A percentile compares a stretch with the other conserved stretches of the same genome.
phyloP scores from a whole-genome alignment of 345 rosid species.

The Adansonia digitata region DNA sequence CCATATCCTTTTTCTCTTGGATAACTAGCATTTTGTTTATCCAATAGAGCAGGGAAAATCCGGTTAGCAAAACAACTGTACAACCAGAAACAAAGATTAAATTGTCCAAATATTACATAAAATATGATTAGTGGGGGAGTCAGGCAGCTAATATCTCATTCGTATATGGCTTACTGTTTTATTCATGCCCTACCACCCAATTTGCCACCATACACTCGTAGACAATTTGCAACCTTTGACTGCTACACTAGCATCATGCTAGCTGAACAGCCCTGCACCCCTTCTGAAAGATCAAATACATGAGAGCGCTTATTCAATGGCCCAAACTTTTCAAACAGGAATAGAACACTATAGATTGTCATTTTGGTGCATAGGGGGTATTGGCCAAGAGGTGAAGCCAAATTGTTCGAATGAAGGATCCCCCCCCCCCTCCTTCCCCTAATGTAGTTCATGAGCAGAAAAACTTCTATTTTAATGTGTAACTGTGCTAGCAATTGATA shows the following conservation, averaged over 20 bases:
- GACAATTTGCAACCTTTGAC: neutral
- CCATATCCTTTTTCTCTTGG: neutral
- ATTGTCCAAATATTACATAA: neutral
- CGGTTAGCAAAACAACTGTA: neutral
- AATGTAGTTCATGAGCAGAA: neutral
- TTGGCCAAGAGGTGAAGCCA: conserved; percentile 2
- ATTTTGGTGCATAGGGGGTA: neutral
- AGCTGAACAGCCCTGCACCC: neutral
- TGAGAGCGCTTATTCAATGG: neutral
- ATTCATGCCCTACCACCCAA: neutral
- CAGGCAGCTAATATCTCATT: neutral
- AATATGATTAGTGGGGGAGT: neutral
- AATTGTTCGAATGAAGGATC: neutral
- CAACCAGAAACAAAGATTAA: neutral
- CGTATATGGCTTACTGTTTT: neutral
- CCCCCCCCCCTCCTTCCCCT: neutral
- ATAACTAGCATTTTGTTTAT: neutral
- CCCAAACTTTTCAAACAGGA: neutral
- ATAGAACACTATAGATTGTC: neutral
- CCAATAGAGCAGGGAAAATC: neutral
- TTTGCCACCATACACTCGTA: neutral
- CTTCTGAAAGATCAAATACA: neutral
- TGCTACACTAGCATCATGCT: neutral
- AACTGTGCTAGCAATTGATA: neutral
- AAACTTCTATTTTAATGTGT: neutral